Percentiles rank a stretch among this genome's conserved stretches.
Conservation (phyloP, 208 protist species). For the Novymonas esmeraldas region DNA sequence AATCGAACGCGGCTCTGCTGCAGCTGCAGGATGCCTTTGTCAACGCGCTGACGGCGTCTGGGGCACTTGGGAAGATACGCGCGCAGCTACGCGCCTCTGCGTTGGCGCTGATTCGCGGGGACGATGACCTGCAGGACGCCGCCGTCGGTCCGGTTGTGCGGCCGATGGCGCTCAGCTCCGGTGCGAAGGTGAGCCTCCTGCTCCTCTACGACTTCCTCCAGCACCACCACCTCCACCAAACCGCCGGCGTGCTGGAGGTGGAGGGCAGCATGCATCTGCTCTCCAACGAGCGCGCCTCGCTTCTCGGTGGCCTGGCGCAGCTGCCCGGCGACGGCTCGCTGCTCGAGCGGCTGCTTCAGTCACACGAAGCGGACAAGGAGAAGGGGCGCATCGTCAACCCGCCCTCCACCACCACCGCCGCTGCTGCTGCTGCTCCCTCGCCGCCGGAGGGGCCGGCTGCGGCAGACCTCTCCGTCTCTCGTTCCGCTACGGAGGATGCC, state of each 20-base stretch:
- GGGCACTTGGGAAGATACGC: slow-evolving; percentile 69
- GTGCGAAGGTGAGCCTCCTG: slow-evolving; percentile 53
- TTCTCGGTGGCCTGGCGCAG: slow-evolving; percentile 53
- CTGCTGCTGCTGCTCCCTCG: background rate
- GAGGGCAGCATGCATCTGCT: slow-evolving; percentile 49
- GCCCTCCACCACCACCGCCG: background rate
- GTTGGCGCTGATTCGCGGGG: slow-evolving; percentile 67
- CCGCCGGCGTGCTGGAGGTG: slow-evolving; percentile 65
- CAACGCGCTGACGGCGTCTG: slow-evolving; percentile 55
- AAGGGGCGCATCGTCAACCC: background rate
- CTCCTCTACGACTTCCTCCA: slow-evolving; percentile 78
- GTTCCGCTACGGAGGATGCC: background rate
- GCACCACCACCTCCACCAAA: slow-evolving; percentile 50
- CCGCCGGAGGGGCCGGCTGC: background rate
- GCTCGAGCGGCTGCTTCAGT: slow-evolving; percentile 38
- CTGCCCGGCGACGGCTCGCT: slow-evolving; percentile 38
- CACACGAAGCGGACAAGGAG: background rate
- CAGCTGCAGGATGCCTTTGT: slow-evolving; percentile 80
- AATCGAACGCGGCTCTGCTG: slow-evolving; percentile 67
- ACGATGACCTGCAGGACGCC: slow-evolving; percentile 47
- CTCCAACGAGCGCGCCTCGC: slow-evolving; percentile 32
- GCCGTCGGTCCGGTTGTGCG: slow-evolving; percentile 38
- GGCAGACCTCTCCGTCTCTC: background rate
- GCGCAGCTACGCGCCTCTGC: slow-evolving; percentile 76
- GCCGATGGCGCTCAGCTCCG: slow-evolving; percentile 20